A percentile compares a stretch with the other conserved stretches of the same genome.
These are phyloP conservation scores for Neurospora sp. DNA, from an alignment of 2,329 filamentous ascomycete genomes.

Conservation along the genomic window DNA sequence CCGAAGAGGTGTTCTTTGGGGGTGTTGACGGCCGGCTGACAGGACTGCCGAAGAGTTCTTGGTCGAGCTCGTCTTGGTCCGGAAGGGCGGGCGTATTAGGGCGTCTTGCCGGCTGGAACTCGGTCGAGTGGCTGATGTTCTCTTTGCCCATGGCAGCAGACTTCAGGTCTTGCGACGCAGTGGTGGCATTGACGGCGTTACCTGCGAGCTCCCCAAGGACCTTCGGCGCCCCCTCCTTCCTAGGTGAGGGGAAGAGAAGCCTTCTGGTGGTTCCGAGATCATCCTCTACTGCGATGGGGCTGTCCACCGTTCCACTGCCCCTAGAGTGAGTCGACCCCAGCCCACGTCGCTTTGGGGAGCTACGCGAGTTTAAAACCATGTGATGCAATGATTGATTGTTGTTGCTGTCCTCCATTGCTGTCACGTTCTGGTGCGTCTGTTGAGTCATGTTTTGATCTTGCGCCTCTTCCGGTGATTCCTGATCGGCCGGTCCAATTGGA, in stretches of 20 bases:
- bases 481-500: conserved; percentile 37
- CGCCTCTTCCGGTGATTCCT: conserved; percentile 15
- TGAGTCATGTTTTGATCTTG: conserved; percentile 13
- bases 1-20: conserved; percentile 35
- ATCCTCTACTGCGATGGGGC: conserved; percentile 43
- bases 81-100: conserved; percentile 24
- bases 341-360: conserved; percentile 23
- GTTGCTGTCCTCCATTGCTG: conserved; percentile 10
- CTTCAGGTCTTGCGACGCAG: conserved; percentile 28
- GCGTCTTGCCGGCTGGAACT: conserved; percentile 5
- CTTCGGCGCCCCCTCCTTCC: conserved; percentile 53
- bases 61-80: conserved; percentile 29
- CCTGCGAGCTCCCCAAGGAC: conserved; percentile 47
- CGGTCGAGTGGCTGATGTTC: conserved; percentile 20
- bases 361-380: conserved; percentile 26
- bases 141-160: conserved; percentile 31
- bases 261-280: conserved; percentile 52
- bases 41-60: conserved; percentile 58
- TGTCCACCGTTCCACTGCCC: conserved; percentile 44
- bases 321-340: conserved; percentile 42
- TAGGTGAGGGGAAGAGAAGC: conserved; percentile 67
- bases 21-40: conserved; percentile 39
- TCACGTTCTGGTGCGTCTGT: conserved; percentile 8
- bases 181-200: conserved; percentile 38
- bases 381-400: conserved; percentile 11